Evolutionary conservation across 1,139 yeast genomes (phyloP), one percentile per base, ranked within the genome.

Genomic region (Sugiyamaella grinbergsii): DNA sequence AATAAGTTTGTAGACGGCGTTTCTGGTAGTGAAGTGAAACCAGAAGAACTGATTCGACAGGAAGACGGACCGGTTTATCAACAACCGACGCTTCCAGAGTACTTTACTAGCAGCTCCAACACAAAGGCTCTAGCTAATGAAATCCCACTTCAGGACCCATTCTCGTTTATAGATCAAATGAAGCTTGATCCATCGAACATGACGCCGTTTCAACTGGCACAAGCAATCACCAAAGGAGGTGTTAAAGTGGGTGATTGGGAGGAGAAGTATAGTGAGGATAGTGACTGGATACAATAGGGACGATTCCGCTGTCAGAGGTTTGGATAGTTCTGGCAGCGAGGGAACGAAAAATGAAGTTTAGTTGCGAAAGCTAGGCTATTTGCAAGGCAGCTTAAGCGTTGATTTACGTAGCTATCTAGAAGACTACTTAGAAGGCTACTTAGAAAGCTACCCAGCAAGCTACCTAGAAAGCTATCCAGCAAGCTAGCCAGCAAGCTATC

Each of bases 1-100:
- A 62, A 66, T 32, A 62, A 66, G 51, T 63, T 72, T 57, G 72
- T 71, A 6, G 56, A 50, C 11, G 43, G 43, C 11, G 47, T 43
- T 8, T 37, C 49, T n/a, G 49, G 49, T 11, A 22, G 22, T n/a
- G 61, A 56, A 3, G 56, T 54, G n/a, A 43, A 22, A 32, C 41
- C 52, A n/a, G 53, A 49, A 19, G 18, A 46, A 32, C 28, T 40
- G 23, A 23, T 18, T 2, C 34, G 47, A 47, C 37, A 32, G 7
- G 43, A 33, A 38, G 26, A 37, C 26, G 28, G 20, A 11, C n/a
- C 31, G 18, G 37, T 5, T 6, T 34, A 26, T 15, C 24, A 43
- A 24, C 34, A 19, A 10, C 33, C 47, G 7, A 23, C 28, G 5
- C 43, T 40, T 13, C 43, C 34, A 24, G 15, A 31, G 15, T 16